These are phyloP conservation scores for Fusarium nelsonii DNA, from an alignment of 2,329 filamentous ascomycete species.

Conservation along the genomic window DNA sequence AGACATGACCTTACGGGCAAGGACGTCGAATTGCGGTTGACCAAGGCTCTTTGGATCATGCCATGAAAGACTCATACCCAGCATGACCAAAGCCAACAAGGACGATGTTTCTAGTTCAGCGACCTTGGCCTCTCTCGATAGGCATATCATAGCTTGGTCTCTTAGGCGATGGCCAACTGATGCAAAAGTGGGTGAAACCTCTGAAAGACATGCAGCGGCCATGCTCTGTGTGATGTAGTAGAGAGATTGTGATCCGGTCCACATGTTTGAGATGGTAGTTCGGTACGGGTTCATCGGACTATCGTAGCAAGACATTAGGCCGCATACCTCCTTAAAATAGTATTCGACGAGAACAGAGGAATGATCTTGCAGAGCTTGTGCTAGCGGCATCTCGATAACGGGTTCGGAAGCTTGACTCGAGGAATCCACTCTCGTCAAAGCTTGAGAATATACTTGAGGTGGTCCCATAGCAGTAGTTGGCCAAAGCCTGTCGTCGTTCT, in stretches of 20 bases:
- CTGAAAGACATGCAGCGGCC: constrained; percentile 71
- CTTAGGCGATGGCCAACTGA: constrained; percentile 61
- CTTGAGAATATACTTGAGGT: not conserved
- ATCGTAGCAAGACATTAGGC: constrained; percentile 73
- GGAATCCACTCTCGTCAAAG: constrained; percentile 4
- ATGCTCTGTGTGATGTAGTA: constrained; percentile 73
- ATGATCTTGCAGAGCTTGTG: constrained; percentile 51
- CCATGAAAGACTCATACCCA: constrained; percentile 71
- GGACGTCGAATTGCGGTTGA: constrained; percentile 35
- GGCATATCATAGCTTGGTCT: constrained; percentile 63
- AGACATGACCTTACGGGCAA: constrained; percentile 32
- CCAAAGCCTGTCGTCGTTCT: constrained; percentile 32
- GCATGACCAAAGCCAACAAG: constrained; percentile 68
- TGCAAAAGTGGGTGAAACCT: constrained; percentile 61
- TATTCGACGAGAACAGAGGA: constrained; percentile 71
- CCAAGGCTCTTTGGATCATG: constrained; percentile 68
- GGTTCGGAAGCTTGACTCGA: constrained; percentile 4
- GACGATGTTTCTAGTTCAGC: constrained; percentile 63
- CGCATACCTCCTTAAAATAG: constrained; percentile 73
- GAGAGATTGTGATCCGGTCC: constrained; percentile 69
- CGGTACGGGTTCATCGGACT: constrained; percentile 72
- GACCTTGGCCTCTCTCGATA: constrained; percentile 63
- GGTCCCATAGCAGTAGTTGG: not conserved
- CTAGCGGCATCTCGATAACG: constrained; percentile 25
- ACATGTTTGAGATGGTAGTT: constrained; percentile 67